A percentile compares a stretch with the other conserved stretches of the same genome.
These are phyloP conservation scores for Sparassis latifolia DNA, from an alignment of 1,284 basidiomycete species.

Conservation along the genomic window DNA sequence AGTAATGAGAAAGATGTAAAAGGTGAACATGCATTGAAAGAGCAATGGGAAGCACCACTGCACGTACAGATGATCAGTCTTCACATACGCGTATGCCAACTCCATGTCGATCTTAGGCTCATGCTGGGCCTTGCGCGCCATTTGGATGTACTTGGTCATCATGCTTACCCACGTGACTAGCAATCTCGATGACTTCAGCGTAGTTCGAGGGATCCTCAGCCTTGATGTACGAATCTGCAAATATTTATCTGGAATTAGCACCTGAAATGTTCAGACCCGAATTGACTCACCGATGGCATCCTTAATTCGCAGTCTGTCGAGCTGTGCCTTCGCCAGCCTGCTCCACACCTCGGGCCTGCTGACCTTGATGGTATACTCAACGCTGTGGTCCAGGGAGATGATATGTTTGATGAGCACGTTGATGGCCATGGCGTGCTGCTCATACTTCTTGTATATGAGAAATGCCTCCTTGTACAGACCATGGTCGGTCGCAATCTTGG, in stretches of 20 bases:
- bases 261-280: too few species aligned
- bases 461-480: slow-evolving; percentile 96
- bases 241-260: neutral
- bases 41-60: slow-evolving; percentile 40
- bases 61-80: slow-evolving; percentile 88
- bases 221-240: slow-evolving; percentile 94
- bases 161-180: slow-evolving; percentile 93
- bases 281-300: slow-evolving; percentile 80
- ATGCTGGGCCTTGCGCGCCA: slow-evolving; percentile 97
- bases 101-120: slow-evolving; percentile 99
- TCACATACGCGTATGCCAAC: slow-evolving; percentile 93
- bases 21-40: slow-evolving; percentile 37
- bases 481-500: slow-evolving; percentile 95
- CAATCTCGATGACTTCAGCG: slow-evolving; percentile 94
- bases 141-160: slow-evolving; percentile 98
- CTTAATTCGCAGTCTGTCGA: slow-evolving; percentile 97
- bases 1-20: slow-evolving; percentile 32
- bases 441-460: slow-evolving; percentile 94
- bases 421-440: slow-evolving; percentile 91
- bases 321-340: slow-evolving; percentile 96
- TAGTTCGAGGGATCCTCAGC: slow-evolving; percentile 97
- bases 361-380: slow-evolving; percentile 93
- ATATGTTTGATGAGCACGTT: slow-evolving; percentile 98
- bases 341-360: slow-evolving; percentile 98
- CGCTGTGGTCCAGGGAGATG: slow-evolving; percentile 92